Base-by-base conservation (phyloP, 768 basidiomycete species). In the Suillus spraguei region DNA sequence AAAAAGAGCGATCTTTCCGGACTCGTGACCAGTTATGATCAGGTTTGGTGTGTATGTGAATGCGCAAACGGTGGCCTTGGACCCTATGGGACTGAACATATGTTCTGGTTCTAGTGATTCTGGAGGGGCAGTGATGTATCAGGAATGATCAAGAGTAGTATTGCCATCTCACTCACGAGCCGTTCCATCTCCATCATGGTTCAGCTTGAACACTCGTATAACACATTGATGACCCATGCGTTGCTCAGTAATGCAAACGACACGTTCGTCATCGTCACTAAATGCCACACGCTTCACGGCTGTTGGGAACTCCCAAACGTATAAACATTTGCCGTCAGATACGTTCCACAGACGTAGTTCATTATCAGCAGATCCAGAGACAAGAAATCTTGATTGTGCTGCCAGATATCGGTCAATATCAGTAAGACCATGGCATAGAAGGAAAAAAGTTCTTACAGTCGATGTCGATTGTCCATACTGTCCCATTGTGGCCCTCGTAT, bases 271-370 rank as follows among this genome's bases (percentile, higher is more conserved):
- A 69, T 92, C 88, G 62, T 92, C 90, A 76, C 86, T 94, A 82
- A 97, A 98, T 8, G 88, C 86, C 28, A 99, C 97, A 52, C 96
- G 84, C 83, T 98, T 99, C 69, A 99, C 93, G 5, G 97, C 97
- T 0, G 97, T 99, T 41, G 93, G 92, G 83, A 97, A 98, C 76
- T 99, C 97, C 97, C 97, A 99, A 4, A 86, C 90, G 74, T 89
- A 92, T 35, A 99, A 82, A 72, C 94, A 95, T 78, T 97, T 94
- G 63, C 97, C 97, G 4, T 89, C 91, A 58, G 86, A 79, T 36
- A 98, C 92, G 53, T 84, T 82, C 97, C 97, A 99, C 10, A 99
- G 82, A 65, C 90, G 87, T 76, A 99, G 85, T 47, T 87, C 85
- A 76, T 98, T 99, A 77, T 99, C 97, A 17, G 97, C 97, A 2